phyloP scores from a whole-genome alignment of 352 stramenopile genomes.

The Phytophthora citricola region DNA sequence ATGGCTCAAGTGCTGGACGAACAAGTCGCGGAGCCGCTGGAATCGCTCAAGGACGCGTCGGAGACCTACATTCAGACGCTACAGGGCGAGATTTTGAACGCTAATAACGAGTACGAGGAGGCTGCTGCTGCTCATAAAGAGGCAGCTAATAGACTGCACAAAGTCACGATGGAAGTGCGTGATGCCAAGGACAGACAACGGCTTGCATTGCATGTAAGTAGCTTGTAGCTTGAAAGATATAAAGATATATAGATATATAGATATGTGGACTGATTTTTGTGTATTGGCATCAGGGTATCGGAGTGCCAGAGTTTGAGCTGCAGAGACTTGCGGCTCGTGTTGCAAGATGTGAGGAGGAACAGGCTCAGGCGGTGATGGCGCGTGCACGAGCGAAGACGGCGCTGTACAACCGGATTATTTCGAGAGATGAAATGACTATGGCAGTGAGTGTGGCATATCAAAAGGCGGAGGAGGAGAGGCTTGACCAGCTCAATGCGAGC shows the following conservation, averaged over 20 bases:
- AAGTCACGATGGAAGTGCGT: constrained; percentile 47
- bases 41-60: constrained; percentile 77
- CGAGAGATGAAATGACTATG: constrained; percentile 91
- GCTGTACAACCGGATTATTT: constrained; percentile 84
- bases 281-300: constrained; percentile 55
- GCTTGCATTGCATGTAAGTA: constrained; percentile 66
- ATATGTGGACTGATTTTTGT: constrained; percentile 1
- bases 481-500: constrained; percentile 79
- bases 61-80: constrained; percentile 84
- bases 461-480: constrained; percentile 81
- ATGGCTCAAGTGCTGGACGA: constrained; percentile 84
- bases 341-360: constrained; percentile 66
- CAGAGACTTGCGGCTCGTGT: constrained; percentile 73
- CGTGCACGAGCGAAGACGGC: constrained; percentile 73
- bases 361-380: constrained; percentile 58
- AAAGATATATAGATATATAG: constrained; percentile 1
- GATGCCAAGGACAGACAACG: constrained; percentile 71
- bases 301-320: constrained; percentile 84
- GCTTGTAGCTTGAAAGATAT: background rate
- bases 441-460: constrained; percentile 88
- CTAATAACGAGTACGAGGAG: constrained; percentile 72
- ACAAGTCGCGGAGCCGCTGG: constrained; percentile 79
- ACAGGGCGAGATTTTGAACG: constrained; percentile 76
- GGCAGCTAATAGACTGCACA: constrained; percentile 43
- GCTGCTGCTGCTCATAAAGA: constrained; percentile 51